Percentiles rank a stretch among this genome's conserved stretches.
Evolutionary conservation across 805 yeast species (phyloP).

Genomic region (Lipomyces spencermartinsiae): DNA sequence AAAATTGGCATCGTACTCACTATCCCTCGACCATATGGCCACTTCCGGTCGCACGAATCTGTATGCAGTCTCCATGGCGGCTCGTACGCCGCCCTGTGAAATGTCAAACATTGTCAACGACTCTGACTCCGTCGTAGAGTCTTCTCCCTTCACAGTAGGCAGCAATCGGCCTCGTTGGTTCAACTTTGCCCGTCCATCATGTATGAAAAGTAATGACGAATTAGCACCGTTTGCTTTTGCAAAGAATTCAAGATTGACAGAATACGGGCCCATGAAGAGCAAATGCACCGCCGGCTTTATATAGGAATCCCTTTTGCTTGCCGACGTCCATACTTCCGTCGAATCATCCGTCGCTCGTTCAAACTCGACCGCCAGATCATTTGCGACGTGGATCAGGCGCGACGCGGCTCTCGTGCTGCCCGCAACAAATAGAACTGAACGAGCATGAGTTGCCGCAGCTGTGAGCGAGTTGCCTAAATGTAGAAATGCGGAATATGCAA

Average conservation of each 20-base stretch:
- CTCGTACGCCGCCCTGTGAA: conserved; percentile 19
- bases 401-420: conserved; percentile 30
- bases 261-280: conserved; percentile 33
- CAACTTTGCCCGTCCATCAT: conserved; percentile 34
- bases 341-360: conserved; percentile 8
- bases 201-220: conserved; percentile 15
- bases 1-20: conserved; percentile 19
- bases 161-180: conserved; percentile 24
- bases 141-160: conserved; percentile 13
- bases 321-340: neutral
- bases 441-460: conserved; percentile 9
- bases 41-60: conserved; percentile 24
- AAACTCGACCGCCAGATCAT: conserved; percentile 24
- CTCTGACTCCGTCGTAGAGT: conserved; percentile 11
- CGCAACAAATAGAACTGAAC: conserved; percentile 28
- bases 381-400: conserved; percentile 25
- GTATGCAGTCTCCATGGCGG: conserved; percentile 25
- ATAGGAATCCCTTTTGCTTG: neutral
- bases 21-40: conserved; percentile 34
- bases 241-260: conserved; percentile 25
- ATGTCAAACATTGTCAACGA: conserved; percentile 27
- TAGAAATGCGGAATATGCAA: conserved; percentile 30
- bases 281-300: conserved; percentile 18
- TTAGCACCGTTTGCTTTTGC: conserved; percentile 21
- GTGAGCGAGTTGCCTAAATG: conserved; percentile 17